Percentiles rank a stretch among this genome's conserved stretches.
Conservation (phyloP, 2,329 filamentous ascomycete genomes). For the Didymella sp. region DNA sequence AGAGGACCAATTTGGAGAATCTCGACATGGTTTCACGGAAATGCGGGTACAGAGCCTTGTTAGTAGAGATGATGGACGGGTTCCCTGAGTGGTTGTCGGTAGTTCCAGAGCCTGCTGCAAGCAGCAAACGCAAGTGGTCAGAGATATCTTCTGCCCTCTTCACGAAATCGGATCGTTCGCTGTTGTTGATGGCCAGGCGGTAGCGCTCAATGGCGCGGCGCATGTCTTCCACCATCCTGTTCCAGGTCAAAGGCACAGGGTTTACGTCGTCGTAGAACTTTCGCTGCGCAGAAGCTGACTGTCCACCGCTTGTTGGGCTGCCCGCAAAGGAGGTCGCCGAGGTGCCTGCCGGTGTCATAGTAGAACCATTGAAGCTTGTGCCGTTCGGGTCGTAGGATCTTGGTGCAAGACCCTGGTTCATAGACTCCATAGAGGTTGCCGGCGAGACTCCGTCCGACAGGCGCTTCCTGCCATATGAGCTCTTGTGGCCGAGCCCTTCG, state of each 20-base stretch:
- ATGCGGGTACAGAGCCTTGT: constrained; percentile 95
- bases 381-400: constrained; percentile 55
- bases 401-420: constrained; percentile 71
- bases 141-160: constrained; percentile 96
- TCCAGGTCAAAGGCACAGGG: constrained; percentile 84
- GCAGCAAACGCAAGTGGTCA: constrained; percentile 87
- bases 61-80: constrained; percentile 98
- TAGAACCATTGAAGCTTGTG: constrained; percentile 56
- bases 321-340: constrained; percentile 64
- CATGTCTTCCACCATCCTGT: constrained; percentile 89
- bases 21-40: constrained; percentile 99
- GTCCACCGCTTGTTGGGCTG: constrained; percentile 52
- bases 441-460: constrained; percentile 77
- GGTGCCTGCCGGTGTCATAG: constrained; percentile 58
- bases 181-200: constrained; percentile 83
- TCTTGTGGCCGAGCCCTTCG: constrained; percentile 77
- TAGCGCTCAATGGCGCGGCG: constrained; percentile 88
- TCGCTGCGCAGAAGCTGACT: constrained; percentile 63
- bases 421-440: constrained; percentile 89
- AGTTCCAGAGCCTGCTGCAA: constrained; percentile 95
- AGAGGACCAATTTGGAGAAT: constrained; percentile 98
- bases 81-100: constrained; percentile 99
- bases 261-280: constrained; percentile 93
- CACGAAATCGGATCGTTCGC: constrained; percentile 88
- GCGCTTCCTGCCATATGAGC: constrained; percentile 71